Percentiles rank a stretch among this genome's conserved stretches.
These are phyloP conservation scores for Rubia yunnanensis DNA, from an alignment of 257 asterid species.

Conservation along the genomic window DNA sequence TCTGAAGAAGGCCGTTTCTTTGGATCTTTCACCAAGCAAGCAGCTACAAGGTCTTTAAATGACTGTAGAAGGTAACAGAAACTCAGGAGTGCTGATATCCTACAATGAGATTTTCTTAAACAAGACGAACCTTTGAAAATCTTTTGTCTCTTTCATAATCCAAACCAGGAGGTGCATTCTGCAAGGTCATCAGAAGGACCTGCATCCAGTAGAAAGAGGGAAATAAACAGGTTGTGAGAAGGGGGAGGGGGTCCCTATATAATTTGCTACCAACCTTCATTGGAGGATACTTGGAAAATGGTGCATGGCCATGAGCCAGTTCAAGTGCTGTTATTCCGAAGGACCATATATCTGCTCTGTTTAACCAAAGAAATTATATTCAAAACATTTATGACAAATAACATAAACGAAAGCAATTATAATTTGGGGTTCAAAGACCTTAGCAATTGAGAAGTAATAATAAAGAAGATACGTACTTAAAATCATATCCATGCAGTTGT, in stretches of 20 bases:
- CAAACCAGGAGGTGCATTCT: slow-evolving; percentile 98
- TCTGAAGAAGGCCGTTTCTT: slow-evolving; percentile 95
- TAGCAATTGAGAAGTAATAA: slow-evolving; percentile 5
- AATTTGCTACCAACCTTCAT: slow-evolving; percentile 63
- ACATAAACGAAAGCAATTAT: slow-evolving; percentile 7
- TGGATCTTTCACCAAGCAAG: slow-evolving; percentile 99
- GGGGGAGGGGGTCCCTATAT: slow-evolving; percentile 10
- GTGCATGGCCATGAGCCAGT: slow-evolving; percentile 99
- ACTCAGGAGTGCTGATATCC: slow-evolving; percentile 22
- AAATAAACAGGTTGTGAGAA: neutral
- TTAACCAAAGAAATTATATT: slow-evolving; percentile 11
- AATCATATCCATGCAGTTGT: slow-evolving; percentile 96
- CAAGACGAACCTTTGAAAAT: slow-evolving; percentile 78
- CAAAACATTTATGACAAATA: slow-evolving; percentile 18
- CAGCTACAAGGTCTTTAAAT: slow-evolving; percentile 88
- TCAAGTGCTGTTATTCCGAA: slow-evolving; percentile 98
- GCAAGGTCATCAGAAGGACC: slow-evolving; percentile 98
- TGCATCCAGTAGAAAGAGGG: slow-evolving; percentile 29
- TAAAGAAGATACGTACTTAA: slow-evolving; percentile 54
- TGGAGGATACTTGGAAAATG: slow-evolving; percentile 97
- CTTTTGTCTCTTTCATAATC: slow-evolving; percentile 96
- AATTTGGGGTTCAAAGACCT: neutral
- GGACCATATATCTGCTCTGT: slow-evolving; percentile 99
- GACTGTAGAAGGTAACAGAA: slow-evolving; percentile 46
- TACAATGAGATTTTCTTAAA: slow-evolving; percentile 17